Percentiles rank a stretch among this genome's conserved stretches.
phyloP scores from a whole-genome alignment of 129 eudicot species.

The Mikania micrantha region DNA sequence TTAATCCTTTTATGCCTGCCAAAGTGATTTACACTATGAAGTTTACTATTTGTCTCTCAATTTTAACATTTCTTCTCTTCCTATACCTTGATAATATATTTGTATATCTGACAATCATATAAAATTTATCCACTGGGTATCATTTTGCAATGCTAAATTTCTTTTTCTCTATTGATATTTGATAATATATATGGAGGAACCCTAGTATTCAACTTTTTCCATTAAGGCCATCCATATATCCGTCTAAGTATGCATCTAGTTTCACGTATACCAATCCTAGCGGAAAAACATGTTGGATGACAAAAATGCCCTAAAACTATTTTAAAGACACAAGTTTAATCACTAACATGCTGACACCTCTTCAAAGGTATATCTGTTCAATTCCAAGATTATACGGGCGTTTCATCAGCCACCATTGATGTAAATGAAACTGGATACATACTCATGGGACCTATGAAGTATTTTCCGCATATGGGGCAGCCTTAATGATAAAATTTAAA shows the following conservation, averaged over 20 bases:
- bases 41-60: not conserved
- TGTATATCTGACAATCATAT: not conserved
- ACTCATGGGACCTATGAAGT: not conserved
- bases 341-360: not conserved
- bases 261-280: not conserved
- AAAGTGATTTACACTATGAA: not conserved
- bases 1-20: not conserved
- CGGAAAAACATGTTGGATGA: not conserved
- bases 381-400: not conserved
- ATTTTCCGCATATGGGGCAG: not conserved
- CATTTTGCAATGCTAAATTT: not conserved
- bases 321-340: not conserved
- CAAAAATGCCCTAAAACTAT: not conserved
- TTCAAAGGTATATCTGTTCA: not conserved
- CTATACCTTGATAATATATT: conserved; percentile 2
- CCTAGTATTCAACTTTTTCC: not conserved
- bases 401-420: not conserved
- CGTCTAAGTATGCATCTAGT: not conserved
- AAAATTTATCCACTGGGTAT: not conserved
- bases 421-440: not conserved
- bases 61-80: not conserved
- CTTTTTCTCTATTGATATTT: not conserved
- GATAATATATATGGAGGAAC: not conserved
- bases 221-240: not conserved
- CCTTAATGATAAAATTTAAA: not conserved